Percentiles rank a stretch among this genome's conserved stretches.
Evolutionary conservation across 352 stramenopile genomes (phyloP).

Genomic region (Detonula confervacea): DNA sequence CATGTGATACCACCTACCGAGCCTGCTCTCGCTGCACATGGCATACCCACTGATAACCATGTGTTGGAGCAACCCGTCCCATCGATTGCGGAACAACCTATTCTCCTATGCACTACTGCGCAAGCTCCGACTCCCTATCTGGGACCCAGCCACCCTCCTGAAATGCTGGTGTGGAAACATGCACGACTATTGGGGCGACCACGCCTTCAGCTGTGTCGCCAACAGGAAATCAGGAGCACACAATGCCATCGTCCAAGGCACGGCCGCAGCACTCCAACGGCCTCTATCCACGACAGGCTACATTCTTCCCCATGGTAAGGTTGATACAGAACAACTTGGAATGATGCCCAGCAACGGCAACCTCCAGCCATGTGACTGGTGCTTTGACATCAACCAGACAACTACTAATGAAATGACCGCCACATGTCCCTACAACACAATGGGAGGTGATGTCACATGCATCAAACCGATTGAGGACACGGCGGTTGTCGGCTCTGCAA

Average conservation of each 20-base stretch:
- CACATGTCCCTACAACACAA: neutral
- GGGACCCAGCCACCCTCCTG: neutral
- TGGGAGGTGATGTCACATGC: neutral
- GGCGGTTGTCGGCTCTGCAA: neutral
- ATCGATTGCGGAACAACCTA: slow-evolving; percentile 18
- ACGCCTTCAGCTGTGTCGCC: neutral
- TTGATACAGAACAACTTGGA: neutral
- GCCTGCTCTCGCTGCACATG: slow-evolving; percentile 15
- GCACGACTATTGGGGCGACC: slow-evolving; percentile 1
- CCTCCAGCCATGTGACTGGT: neutral
- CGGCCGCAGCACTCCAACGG: neutral
- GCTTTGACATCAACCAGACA: neutral
- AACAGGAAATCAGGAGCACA: slow-evolving; percentile 20
- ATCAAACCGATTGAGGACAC: neutral
- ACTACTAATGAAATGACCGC: too few relatives aligned
- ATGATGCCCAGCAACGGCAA: neutral
- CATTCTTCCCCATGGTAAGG: neutral
- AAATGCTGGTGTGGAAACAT: slow-evolving; percentile 8
- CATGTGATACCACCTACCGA: slow-evolving; percentile 9
- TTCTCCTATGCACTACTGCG: neutral
- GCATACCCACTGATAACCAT: slow-evolving; percentile 45
- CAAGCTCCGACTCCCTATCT: slow-evolving; percentile 32
- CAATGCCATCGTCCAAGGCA: slow-evolving; percentile 17
- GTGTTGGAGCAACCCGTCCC: neutral
- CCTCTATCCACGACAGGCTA: slow-evolving; percentile 10